These are phyloP conservation scores for Asclepias syriaca DNA, from an alignment of 257 asterid species.

Conservation along the genomic window DNA sequence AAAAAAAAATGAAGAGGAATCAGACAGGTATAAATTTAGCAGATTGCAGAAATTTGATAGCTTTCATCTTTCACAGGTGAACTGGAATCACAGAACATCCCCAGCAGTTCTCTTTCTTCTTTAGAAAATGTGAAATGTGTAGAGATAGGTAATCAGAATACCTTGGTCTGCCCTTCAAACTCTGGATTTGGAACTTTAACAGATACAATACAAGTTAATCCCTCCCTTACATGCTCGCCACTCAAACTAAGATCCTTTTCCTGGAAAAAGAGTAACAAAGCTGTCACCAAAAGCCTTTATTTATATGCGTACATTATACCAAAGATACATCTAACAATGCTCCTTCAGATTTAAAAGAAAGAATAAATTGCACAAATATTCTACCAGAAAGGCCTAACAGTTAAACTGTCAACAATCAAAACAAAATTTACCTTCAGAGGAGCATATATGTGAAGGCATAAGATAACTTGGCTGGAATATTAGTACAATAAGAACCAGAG, in stretches of 20 bases:
- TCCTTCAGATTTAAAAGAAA: not conserved
- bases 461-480: not conserved
- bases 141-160: constrained; percentile 14
- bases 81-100: not conserved
- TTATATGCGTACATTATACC: not conserved
- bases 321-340: not conserved
- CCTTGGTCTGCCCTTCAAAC: constrained; percentile 99
- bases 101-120: not conserved
- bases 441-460: not conserved
- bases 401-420: constrained; percentile 5
- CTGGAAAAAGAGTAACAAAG: constrained; percentile 32
- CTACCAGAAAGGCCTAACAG: not conserved
- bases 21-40: not conserved
- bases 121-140: not conserved
- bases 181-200: constrained; percentile 95
- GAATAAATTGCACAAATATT: not conserved
- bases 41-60: not conserved
- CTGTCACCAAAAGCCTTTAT: not conserved
- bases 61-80: not conserved
- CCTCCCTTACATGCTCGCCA: constrained; percentile 98
- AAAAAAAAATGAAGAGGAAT: not conserved
- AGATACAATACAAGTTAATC: constrained; percentile 86
- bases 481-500: not conserved
- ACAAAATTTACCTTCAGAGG: constrained; percentile 10
- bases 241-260: constrained; percentile 86